phyloP scores from a whole-genome alignment of 1,284 basidiomycete species.

The Microbotryum lychnidis-dioicae region DNA sequence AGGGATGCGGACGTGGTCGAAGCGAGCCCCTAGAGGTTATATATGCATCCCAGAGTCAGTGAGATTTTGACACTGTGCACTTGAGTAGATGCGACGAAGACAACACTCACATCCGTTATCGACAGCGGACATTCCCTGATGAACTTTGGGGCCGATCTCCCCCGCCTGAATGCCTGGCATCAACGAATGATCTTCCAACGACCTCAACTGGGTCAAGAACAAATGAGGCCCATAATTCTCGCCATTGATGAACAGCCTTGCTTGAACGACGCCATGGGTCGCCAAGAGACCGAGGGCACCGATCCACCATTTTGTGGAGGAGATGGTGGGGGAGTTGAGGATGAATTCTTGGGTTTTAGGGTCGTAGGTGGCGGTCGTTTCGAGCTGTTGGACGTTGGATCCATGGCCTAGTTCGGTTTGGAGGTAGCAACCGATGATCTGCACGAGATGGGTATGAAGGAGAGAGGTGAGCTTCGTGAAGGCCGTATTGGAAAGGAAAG shows the following conservation, averaged over 20 bases:
- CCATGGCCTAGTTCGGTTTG: slow-evolving; percentile 58
- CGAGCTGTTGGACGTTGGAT: slow-evolving; percentile 57
- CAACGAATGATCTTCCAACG: slow-evolving; percentile 52
- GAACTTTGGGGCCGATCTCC: slow-evolving; percentile 66
- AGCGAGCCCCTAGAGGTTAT: slow-evolving; percentile 42
- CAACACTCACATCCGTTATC: slow-evolving; percentile 60
- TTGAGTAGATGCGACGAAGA: background rate
- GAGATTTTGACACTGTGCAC: background rate
- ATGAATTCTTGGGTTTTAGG: slow-evolving; percentile 61
- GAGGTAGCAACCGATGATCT: slow-evolving; percentile 38
- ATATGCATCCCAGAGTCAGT: background rate
- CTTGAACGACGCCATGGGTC: slow-evolving; percentile 70
- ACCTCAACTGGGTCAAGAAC: slow-evolving; percentile 62
- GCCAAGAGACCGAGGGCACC: slow-evolving; percentile 62
- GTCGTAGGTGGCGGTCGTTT: slow-evolving; percentile 70
- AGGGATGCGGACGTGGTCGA: slow-evolving; percentile 63
- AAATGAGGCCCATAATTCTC: slow-evolving; percentile 65
- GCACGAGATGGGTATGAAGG: background rate
- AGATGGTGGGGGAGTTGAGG: slow-evolving; percentile 65
- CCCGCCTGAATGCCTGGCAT: slow-evolving; percentile 62
- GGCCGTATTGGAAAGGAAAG: no score
- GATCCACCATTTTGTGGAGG: slow-evolving; percentile 77
- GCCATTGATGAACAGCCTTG: slow-evolving; percentile 60
- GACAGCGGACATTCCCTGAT: slow-evolving; percentile 49
- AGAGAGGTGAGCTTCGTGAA: no score